Percentiles rank a stretch among this genome's conserved stretches.
Conservation (phyloP, 345 rosid species). For the Durio zibethinus region DNA sequence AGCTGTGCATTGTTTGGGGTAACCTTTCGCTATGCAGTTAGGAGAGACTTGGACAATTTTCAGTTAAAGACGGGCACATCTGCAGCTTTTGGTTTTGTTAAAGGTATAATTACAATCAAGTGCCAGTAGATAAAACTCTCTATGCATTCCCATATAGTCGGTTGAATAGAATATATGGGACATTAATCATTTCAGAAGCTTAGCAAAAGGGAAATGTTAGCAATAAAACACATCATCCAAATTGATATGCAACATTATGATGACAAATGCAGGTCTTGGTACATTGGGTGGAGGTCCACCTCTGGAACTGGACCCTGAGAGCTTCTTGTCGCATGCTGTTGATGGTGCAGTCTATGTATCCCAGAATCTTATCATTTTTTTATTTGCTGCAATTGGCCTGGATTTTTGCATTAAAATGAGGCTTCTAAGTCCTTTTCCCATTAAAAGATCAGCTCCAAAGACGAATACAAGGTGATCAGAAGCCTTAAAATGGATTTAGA, state of each 20-base stretch:
- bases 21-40: constrained; percentile 69
- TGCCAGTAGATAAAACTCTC: neutral
- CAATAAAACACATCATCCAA: neutral
- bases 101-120: constrained; percentile 43
- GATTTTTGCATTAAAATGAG: constrained; percentile 57
- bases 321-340: constrained; percentile 43
- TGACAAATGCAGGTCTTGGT: constrained; percentile 55
- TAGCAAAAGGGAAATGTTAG: neutral
- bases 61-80: constrained; percentile 73
- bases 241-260: neutral
- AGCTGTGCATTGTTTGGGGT: constrained; percentile 91
- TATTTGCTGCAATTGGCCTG: constrained; percentile 50
- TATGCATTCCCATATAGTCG: neutral
- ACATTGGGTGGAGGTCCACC: constrained; percentile 58
- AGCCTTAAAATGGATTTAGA: neutral
- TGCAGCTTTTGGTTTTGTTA: constrained; percentile 76
- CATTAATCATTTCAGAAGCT: neutral
- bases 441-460: constrained; percentile 21
- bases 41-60: constrained; percentile 70
- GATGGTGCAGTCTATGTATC: constrained; percentile 43
- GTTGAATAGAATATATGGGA: neutral
- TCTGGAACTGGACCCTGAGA: constrained; percentile 45
- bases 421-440: constrained; percentile 54
- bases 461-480: constrained; percentile 7
- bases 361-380: constrained; percentile 46